Base-by-base conservation (phyloP, 2,329 filamentous ascomycete species). In the Clonostachys solani region DNA sequence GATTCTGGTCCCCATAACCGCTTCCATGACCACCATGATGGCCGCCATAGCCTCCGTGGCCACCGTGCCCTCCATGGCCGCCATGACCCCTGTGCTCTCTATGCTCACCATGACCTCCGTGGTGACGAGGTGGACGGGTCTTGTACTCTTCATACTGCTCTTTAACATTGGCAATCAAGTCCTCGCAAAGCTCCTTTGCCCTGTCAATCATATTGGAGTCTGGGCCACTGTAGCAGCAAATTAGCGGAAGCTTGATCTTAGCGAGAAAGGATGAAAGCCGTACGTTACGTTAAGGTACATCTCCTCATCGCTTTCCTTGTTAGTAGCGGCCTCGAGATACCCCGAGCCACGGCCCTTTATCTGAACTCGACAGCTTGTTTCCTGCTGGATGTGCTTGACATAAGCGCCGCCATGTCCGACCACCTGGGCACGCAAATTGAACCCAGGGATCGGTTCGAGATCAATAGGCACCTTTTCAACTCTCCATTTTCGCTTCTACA, bases 281-380 rank as follows among this genome's bases (percentile, higher is more conserved):
- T 78, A 95, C 87, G 94, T 89, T 54, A 97, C 92, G 66, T 97
- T 92, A 42, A 99, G 78, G 62, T 91, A 97, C 91, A 99, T 97
- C 3, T 90, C 83, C 63, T 97, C 92, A 43, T 99, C 92, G 54
- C 90, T 95, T 68, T 99, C 94, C 40, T 76, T 81, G 53, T 89
- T 88, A n/a, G 91, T 95, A 33, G 86, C 83, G 42, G 86, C 83
- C 65, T 99, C 94, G 60, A 95, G 84, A 63, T 95, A 99, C 13
- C 94, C 94, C 46, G 92, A 97, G 37, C 92, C 92, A 53, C 89
- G 89, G 16, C 94, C 94, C 66, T 99, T 99, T 72, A 99, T 99
- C 66, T 99, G 94, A 23, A 99, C 94, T 57, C 92, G 89, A 65
- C 94, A 97, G 52, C 89, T 81, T 13, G 94, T 97, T 68, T 96